Evolutionary conservation across 1,139 yeast genomes (phyloP), one percentile per base, ranked within the genome.

Genomic region (Pichia sp.): DNA sequence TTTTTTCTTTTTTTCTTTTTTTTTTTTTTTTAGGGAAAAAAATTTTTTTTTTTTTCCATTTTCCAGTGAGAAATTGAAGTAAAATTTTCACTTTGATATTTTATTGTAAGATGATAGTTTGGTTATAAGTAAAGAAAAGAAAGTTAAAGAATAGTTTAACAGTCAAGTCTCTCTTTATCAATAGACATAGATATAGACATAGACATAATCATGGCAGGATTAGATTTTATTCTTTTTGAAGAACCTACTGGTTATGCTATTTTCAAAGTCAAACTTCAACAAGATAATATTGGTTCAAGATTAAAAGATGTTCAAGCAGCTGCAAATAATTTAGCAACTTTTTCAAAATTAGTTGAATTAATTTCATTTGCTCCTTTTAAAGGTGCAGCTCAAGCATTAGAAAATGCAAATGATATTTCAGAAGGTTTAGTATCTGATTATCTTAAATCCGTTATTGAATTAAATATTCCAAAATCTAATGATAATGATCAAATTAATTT

Each of bases 181-280:
- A n/a, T n/a, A n/a, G n/a, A n/a, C n/a, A n/a, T n/a, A n/a, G n/a
- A 35, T 9, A n/a, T n/a, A n/a, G n/a, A n/a, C n/a, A n/a, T n/a
- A n/a, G n/a, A n/a, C n/a, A n/a, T 28, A 23, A 39, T 28, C 4
- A 62, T 63, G 79, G 80, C 81, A 57, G 83, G 83, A 61, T 78
- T 89, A 68, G 96, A 92, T 70, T 92, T 81, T 71, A 81, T 92
- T 68, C 84, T 92, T 64, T 92, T 85, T 67, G 99, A 92, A 76
- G 97, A 92, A 75, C 96, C 98, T 51, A 89, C 98, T 46, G 99
- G 99, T 56, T 92, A 92, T 68, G 97, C 96, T 57, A 77, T 92
- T 62, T 92, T 90, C 80, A 87, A 92, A 70, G 97, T 92, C 51
- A 79, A 82, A 59, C 74, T 87, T 57, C 96, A 89, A 71, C 96